These are phyloP conservation scores for Yamadazyma buinensis DNA, from an alignment of 1,139 yeast genomes.

Conservation along the genomic window DNA sequence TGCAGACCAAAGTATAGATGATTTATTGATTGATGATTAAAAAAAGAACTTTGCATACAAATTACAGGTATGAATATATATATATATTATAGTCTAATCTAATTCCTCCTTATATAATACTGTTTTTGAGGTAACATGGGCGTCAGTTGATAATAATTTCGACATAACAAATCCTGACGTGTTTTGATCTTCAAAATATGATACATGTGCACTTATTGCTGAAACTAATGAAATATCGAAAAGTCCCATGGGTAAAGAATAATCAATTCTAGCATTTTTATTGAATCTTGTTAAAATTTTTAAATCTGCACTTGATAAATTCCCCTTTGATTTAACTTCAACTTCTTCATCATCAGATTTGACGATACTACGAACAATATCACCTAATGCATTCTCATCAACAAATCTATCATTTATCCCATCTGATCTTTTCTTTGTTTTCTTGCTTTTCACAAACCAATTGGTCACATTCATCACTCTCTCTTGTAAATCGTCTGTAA, in stretches of 20 bases:
- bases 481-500: constrained; percentile 45
- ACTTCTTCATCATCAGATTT: constrained; percentile 19
- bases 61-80: background rate
- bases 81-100: background rate
- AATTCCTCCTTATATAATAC: constrained; percentile 21
- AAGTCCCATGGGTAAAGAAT: constrained; percentile 72
- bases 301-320: constrained; percentile 25
- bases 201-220: constrained; percentile 82
- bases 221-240: constrained; percentile 76
- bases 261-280: constrained; percentile 75
- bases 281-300: constrained; percentile 46
- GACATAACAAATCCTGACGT: constrained; percentile 74
- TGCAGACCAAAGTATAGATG: constrained; percentile 73
- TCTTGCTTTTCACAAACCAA: constrained; percentile 31
- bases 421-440: constrained; percentile 9
- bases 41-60: too few relatives aligned
- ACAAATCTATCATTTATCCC: constrained; percentile 21
- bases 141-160: constrained; percentile 36
- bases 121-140: constrained; percentile 20
- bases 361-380: constrained; percentile 34
- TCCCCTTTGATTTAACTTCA: constrained; percentile 10
- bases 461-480: constrained; percentile 43
- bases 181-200: constrained; percentile 84
- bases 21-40: constrained; percentile 40
- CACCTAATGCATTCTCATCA: constrained; percentile 44